Evolutionary conservation across 139 green algal species (phyloP), one percentile per base, ranked within the genome.

Genomic region (Chlamydomonas applanata): DNA sequence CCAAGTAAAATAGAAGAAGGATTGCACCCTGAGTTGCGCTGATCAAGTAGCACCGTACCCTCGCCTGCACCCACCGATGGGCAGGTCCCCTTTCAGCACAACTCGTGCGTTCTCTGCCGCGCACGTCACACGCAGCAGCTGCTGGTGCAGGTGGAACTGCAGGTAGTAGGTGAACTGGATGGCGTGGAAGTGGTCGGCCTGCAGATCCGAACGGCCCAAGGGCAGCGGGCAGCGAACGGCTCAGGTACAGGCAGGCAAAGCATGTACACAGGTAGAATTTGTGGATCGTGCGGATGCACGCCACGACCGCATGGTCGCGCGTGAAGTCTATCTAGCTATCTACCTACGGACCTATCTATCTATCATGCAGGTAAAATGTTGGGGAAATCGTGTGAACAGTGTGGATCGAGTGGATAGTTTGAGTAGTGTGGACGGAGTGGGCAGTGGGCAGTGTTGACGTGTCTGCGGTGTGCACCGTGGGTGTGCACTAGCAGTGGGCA

Each of bases 61-160:
- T n/a, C n/a, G n/a, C n/a, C n/a, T n/a, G n/a, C n/a, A n/a, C 14
- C 61, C 40, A 86, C 89, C 95, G 32, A 99, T 98, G 69, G 95
- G 95, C 33, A 99, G 83, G 84, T 99, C 95, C 22, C 95, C 95
- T 78, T 99, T 99, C 4, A 99, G 81, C 7, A 91, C 91, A 3
- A 99, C 88, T 11, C 87, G 72, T 17, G 77, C 75, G 5, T 45
- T 27, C 32, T 78, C 79, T 0, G 93, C 93, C 59, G 96, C 90
- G 29, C 76, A 25, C 4, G 89, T 84, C 11, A 87, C 92, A 56
- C 86, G 45, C 30, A 62, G 27, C 59, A 99, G 89, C 85, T 98
- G 94, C 3, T 62, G 33, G 85, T 97, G 88, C 69, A 98, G 86
- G 68, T 98, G 87, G 74, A 86, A 99, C 90, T 99, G 95, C 57